Evolutionary conservation across 306 rosid genomes (phyloP).

Genomic region (Hippophae gyantsensis): DNA sequence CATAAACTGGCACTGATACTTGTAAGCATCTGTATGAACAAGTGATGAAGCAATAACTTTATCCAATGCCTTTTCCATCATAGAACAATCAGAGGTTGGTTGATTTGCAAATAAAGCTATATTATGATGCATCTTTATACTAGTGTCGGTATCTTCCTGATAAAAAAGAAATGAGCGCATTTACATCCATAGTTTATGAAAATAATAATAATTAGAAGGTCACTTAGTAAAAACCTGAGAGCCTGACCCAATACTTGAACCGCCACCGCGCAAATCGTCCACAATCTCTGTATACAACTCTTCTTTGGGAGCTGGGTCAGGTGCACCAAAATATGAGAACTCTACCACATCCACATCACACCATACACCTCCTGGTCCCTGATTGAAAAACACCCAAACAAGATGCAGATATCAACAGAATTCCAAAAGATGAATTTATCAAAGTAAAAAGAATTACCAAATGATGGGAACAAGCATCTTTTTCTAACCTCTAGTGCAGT

Average conservation of each 20-base stretch:
- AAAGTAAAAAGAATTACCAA: conserved; percentile 1
- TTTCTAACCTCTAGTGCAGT: conserved; percentile 79
- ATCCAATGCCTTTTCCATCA: neutral
- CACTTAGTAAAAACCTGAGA: conserved; percentile 62
- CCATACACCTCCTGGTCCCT: conserved; percentile 99
- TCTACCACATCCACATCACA: conserved; percentile 99
- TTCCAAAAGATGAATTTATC: neutral
- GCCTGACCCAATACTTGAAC: conserved; percentile 88
- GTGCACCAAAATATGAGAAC: conserved; percentile 95
- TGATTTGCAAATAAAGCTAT: neutral
- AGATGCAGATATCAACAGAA: neutral
- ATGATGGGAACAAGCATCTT: conserved; percentile 16
- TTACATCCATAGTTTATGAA: neutral
- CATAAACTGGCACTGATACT: too few relatives aligned
- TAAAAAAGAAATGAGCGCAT: neutral
- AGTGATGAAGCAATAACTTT: too few relatives aligned
- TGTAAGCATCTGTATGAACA: too few relatives aligned
- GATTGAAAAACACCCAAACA: conserved; percentile 14
- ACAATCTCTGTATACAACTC: conserved; percentile 84
- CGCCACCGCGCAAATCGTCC: conserved; percentile 95
- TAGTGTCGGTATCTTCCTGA: neutral
- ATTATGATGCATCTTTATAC: neutral
- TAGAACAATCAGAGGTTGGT: neutral
- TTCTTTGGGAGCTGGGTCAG: conserved; percentile 97
- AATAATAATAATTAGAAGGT: conserved; percentile 2